Evolutionary conservation across 2,329 filamentous ascomycete species (phyloP).

Genomic region (Tolypocladium endophyticum): DNA sequence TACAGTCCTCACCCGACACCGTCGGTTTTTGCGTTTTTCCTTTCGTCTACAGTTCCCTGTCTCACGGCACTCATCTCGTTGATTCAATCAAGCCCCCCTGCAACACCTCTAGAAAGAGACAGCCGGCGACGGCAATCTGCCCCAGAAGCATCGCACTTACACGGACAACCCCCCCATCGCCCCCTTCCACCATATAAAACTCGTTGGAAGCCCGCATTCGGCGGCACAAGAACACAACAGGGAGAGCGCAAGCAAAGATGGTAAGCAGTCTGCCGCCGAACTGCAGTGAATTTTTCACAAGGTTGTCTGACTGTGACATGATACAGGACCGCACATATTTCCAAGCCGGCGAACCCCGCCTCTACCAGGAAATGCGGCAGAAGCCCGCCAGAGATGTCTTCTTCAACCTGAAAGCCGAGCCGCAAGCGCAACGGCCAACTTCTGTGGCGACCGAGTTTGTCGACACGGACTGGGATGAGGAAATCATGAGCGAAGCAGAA

Average conservation of each 20-base stretch:
- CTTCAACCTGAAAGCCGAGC: conserved; percentile 45
- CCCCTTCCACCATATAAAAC: not conserved
- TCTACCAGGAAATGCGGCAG: conserved; percentile 41
- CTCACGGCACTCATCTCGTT: conserved; percentile 12
- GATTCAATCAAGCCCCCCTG: not conserved
- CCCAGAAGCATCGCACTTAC: conserved; percentile 7
- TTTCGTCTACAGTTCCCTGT: conserved; percentile 12
- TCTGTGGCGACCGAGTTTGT: conserved; percentile 69
- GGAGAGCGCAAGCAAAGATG: conserved; percentile 18
- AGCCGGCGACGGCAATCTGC: conserved; percentile 27
- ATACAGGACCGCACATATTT: conserved; percentile 25
- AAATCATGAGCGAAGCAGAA: conserved; percentile 42
- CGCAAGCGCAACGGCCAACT: conserved; percentile 42
- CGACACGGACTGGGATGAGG: conserved; percentile 64
- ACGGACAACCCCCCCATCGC: not conserved
- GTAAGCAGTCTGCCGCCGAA: conserved; percentile 12
- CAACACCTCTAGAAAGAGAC: conserved; percentile 9
- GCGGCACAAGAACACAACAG: not conserved
- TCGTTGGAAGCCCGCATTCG: not conserved
- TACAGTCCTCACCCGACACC: conserved; percentile 20
- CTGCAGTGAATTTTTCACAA: too few species aligned
- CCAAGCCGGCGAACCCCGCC: conserved; percentile 23
- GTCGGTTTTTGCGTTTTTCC: conserved; percentile 21
- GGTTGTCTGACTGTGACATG: not conserved
- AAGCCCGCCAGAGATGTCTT: conserved; percentile 46